Conservation (phyloP, 2,329 filamentous ascomycete species). For the Blastomyces percursus region DNA sequence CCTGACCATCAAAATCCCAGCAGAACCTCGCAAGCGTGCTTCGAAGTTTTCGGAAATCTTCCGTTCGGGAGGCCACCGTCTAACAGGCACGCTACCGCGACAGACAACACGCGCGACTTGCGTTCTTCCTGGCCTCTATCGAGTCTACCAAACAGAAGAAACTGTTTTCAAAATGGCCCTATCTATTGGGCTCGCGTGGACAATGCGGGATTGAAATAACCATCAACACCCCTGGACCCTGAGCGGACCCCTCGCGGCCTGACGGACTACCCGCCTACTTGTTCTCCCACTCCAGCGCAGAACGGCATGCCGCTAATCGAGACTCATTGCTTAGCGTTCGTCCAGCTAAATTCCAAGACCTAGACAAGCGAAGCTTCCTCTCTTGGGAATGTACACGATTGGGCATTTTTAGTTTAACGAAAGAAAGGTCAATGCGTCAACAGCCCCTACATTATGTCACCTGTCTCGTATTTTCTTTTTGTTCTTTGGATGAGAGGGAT, state of each 20-base stretch:
- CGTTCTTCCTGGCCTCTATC: not conserved
- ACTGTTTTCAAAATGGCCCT: not conserved
- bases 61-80: not conserved
- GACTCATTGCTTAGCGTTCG: not conserved
- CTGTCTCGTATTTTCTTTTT: not conserved
- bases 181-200: not conserved
- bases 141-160: not conserved
- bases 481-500: not conserved
- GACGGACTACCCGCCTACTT: not conserved
- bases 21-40: not conserved
- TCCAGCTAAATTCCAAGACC: not conserved
- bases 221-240: not conserved
- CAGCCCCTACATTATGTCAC: too few relatives aligned
- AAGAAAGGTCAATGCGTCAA: not conserved
- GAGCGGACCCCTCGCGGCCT: too few relatives aligned
- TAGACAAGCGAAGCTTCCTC: not conserved
- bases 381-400: not conserved
- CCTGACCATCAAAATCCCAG: not conserved
- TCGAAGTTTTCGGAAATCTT: not conserved
- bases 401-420: not conserved
- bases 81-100: not conserved
- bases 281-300: not conserved
- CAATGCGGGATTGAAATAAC: not conserved
- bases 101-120: not conserved
- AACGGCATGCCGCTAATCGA: conserved; percentile 2